Conservation (phyloP, 2,329 filamentous ascomycete species). For the Talaromyces sp. region DNA sequence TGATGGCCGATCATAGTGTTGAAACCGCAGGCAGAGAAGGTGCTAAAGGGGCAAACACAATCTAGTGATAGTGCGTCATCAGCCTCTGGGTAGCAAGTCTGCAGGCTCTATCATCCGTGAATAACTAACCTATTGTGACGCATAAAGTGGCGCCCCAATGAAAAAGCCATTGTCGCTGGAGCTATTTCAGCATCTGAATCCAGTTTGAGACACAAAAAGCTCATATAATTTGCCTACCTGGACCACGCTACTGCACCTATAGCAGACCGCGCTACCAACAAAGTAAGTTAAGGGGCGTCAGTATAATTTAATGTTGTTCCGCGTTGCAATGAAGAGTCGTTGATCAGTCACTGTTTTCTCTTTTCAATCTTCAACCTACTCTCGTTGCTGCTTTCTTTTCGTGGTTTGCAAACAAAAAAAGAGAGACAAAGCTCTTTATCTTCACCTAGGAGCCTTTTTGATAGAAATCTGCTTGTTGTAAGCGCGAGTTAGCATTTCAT, state of each 20-base stretch:
- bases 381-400: background rate
- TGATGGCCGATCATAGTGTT: too few species aligned
- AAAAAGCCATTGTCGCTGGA: background rate
- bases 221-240: background rate
- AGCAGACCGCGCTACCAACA: background rate
- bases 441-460: background rate
- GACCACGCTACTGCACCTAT: background rate
- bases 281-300: background rate
- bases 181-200: background rate
- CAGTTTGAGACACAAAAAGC: background rate
- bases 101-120: background rate
- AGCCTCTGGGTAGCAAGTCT: background rate
- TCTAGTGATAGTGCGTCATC: background rate
- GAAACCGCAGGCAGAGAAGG: too few species aligned
- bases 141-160: background rate
- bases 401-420: background rate
- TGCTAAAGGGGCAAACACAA: background rate
- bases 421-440: background rate
- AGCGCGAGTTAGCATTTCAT: background rate
- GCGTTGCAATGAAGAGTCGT: background rate
- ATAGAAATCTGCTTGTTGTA: background rate
- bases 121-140: background rate
- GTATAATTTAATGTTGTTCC: background rate
- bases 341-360: background rate
- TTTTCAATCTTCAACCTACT: background rate